Evolutionary conservation across 2,329 filamentous ascomycete genomes (phyloP), one percentile per base, ranked within the genome.

Genomic region (Diaporthe citriasiana): DNA sequence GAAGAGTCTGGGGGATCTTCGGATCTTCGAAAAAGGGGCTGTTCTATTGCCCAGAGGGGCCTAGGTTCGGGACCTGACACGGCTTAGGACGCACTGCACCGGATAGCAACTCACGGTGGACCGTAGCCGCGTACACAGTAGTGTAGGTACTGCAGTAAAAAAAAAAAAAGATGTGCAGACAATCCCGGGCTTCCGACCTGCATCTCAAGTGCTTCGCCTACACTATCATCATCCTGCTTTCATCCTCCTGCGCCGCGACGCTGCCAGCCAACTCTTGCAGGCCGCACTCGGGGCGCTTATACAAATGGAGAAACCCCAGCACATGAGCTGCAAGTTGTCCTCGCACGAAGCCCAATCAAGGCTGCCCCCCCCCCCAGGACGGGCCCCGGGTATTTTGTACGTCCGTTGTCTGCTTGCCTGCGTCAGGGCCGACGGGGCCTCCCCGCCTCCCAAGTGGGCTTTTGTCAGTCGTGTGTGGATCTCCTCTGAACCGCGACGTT

Each of bases 1-100:
- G 63, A 38, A 38, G 57, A 45, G 60, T 66, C 60, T 66, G 60
- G 60, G 60, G 60, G 60, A 66, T 66, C 60, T 66, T 66, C 60
- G 60, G 60, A 66, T 66, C 45, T 25, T 66, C 63, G 30, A 50
- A 65, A 66, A 51, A 38, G 45, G 63, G 45, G 63, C 63, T 38
- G 42, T 27, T 66, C 45, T 51, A 66, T 38, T 66, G 0, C 63
- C 63, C 25, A 27, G 9, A 51, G 4, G 13, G 45, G 63, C 45
- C 30, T 66, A 66, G 63, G 30, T 66, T 51, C 57, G 45, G 45
- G 60, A 30, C 45, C 30, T 51, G 45, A 17, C 27, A 35, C 42
- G 40, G 42, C 40, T 19, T 50, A 65, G 40, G 19, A 40, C 35
- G 8, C n/a, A n/a, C n/a, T n/a, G n/a, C n/a, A 17, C 35, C n/a